Evolutionary conservation across 345 rosid species (phyloP), one percentile per base, ranked within the genome.

Genomic region (Ricinus communis): DNA sequence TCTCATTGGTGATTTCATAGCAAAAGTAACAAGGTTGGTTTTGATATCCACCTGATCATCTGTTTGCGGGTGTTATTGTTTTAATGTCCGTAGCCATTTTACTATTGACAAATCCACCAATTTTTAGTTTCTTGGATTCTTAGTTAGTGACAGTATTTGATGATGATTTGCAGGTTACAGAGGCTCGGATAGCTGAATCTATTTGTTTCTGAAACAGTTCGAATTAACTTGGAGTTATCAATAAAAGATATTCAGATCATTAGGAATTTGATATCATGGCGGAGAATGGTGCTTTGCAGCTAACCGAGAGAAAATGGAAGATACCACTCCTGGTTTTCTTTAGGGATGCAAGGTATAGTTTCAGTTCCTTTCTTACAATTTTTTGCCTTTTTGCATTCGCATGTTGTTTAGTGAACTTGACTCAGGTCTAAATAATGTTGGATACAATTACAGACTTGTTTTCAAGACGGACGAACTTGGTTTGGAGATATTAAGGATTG

Each of bases 391-490:
- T n/a, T n/a, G n/a, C n/a, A n/a, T n/a, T n/a, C n/a, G n/a, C n/a
- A n/a, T n/a, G n/a, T n/a, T n/a, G n/a, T n/a, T n/a, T n/a, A n/a
- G n/a, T n/a, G 52, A 22, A 28, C 28, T 13, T 46, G 27, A n/a
- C n/a, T n/a, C 5, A n/a, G n/a, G n/a, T n/a, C n/a, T n/a, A n/a
- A n/a, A n/a, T n/a, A n/a, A n/a, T n/a, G n/a, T n/a, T n/a, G n/a
- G n/a, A n/a, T n/a, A n/a, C 38, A 36, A 66, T 66, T 71, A 45
- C 84, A 95, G 99, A 25, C 81, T 24, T 70, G 87, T 92, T 58
- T 87, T 95, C 71, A 95, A 88, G 77, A 75, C 70, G 86, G 99
- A 95, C 74, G 74, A 84, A 15, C 85, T 89, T 52, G 98, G 98
- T 22, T 21, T 61, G 71, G 99, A 91, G 87, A 85, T 94, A 50